Evolutionary conservation across 805 yeast species (phyloP), one percentile per base, ranked within the genome.

Genomic region (Monosporozyma siamensis): DNA sequence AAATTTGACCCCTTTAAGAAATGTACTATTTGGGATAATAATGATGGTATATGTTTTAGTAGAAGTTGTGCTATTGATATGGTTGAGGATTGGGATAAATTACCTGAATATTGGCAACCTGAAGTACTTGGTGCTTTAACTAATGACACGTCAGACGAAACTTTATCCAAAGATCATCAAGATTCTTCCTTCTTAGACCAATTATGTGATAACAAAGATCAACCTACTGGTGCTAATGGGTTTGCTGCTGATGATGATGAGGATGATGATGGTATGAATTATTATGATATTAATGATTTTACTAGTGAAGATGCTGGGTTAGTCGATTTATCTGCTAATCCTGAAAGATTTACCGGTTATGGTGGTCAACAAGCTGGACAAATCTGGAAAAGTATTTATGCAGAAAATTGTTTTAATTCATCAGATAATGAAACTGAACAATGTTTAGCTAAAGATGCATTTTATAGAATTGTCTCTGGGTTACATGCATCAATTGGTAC

Each of bases 341-440:
- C 95, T 1, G 99, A 92, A 63, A 71, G 97, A 55, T 92, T 85
- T 66, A 94, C 98, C 0, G 98, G 98, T 0, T 92, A 92, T 57
- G 83, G 88, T 25, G 98, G 98, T 24, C 78, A 80, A 40, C 95
- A 92, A 55, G 86, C 96, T 18, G 78, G 81, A 51, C 87, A 82
- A 58, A 86, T 92, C 38, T 92, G 99, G 99, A 71, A 77, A 32
- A 86, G 94, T 50, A 88, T 92, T 23, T 92, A 92, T 63, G 80
- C 77, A 34, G 96, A 92, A 53, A 89, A 89, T 67, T 88, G 96
- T 60, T 89, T 89, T 65, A 22, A 23, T n/a, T 78, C 79, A 6
- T 45, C 52, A 3, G 70, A 40, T 22, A 55, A 52, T 36, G 69
- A 61, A 51, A 71, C 63, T 23, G 77, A 72, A 15, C 75, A 73